Evolutionary conservation across 2,329 filamentous ascomycete genomes (phyloP).

Genomic region (Cyphellophora attinorum): DNA sequence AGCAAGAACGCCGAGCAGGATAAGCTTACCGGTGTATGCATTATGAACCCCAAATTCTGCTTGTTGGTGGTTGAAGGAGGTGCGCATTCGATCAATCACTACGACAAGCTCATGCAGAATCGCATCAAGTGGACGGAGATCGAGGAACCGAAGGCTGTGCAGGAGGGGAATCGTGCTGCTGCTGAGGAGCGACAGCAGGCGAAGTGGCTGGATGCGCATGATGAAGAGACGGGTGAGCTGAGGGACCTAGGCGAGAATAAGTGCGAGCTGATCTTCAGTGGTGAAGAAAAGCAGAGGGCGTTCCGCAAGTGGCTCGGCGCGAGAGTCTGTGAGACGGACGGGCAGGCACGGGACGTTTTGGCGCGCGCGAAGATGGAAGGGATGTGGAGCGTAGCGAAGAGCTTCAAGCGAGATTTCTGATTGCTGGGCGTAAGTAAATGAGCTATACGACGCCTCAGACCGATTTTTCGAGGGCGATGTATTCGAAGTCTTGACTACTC

Average conservation of each 20-base stretch:
- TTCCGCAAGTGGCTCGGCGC: constrained; percentile 80
- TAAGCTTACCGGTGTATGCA: constrained; percentile 76
- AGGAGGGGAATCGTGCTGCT: constrained; percentile 50
- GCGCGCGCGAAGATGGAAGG: constrained; percentile 81
- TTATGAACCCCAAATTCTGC: constrained; percentile 83
- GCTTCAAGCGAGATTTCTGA: constrained; percentile 27
- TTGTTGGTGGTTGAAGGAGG: constrained; percentile 89
- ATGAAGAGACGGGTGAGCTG: constrained; percentile 60
- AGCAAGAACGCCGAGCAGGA: constrained; percentile 85
- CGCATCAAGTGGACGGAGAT: constrained; percentile 96
- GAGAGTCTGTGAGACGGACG: constrained; percentile 86
- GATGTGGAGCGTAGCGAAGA: constrained; percentile 88
- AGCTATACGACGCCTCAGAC: too few relatives aligned
- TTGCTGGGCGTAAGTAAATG: neutral
- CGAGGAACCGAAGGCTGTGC: constrained; percentile 51
- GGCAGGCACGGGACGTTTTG: constrained; percentile 73
- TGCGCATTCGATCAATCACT: constrained; percentile 68
- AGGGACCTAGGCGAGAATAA: constrained; percentile 77
- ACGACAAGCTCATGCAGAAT: constrained; percentile 86
- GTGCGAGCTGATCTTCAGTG: constrained; percentile 81
- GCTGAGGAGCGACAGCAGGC: too few relatives aligned
- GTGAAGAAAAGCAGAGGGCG: constrained; percentile 66
- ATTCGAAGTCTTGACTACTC: too few relatives aligned
- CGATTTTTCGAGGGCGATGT: too few relatives aligned
- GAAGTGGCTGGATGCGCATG: constrained; percentile 68